phyloP scores from a whole-genome alignment of 306 rosid genomes.

The Oxytropis ochrocephala region DNA sequence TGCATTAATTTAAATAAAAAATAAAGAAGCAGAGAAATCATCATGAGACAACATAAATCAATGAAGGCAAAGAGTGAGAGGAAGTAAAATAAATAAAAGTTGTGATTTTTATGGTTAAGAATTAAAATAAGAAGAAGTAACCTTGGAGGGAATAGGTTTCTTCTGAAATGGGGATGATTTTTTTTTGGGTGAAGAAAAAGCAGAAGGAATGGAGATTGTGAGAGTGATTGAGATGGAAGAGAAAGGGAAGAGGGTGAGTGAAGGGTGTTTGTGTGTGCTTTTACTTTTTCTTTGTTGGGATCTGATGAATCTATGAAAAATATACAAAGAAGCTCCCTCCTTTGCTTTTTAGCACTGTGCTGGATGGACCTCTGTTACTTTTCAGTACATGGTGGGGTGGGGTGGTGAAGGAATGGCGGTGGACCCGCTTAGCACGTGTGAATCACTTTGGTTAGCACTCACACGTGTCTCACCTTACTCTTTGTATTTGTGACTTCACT shows the following conservation, averaged over 20 bases:
- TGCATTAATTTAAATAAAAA: background rate
- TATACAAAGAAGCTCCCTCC: constrained; percentile 32
- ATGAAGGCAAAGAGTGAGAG: background rate
- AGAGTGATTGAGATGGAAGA: constrained; percentile 1
- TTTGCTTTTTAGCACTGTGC: constrained; percentile 22
- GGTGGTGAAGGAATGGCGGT: constrained; percentile 18
- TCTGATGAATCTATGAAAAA: constrained; percentile 69
- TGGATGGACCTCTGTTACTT: constrained; percentile 10
- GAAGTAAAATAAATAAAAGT: constrained; percentile 8
- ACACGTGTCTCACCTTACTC: constrained; percentile 18
- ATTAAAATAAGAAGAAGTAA: background rate
- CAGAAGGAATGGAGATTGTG: background rate
- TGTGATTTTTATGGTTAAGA: background rate
- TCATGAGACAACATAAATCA: background rate
- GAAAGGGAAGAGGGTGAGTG: background rate
- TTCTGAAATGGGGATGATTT: background rate
- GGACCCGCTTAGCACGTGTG: constrained; percentile 33
- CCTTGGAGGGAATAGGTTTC: constrained; percentile 17
- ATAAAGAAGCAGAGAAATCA: background rate
- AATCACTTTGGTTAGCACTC: background rate
- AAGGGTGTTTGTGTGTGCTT: background rate
- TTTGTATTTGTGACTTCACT: no score
- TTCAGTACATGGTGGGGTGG: constrained; percentile 4
- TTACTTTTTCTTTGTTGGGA: constrained; percentile 26
- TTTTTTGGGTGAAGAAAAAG: background rate